phyloP scores from a whole-genome alignment of 768 basidiomycete species.

The Neoboletus subvelutipes region DNA sequence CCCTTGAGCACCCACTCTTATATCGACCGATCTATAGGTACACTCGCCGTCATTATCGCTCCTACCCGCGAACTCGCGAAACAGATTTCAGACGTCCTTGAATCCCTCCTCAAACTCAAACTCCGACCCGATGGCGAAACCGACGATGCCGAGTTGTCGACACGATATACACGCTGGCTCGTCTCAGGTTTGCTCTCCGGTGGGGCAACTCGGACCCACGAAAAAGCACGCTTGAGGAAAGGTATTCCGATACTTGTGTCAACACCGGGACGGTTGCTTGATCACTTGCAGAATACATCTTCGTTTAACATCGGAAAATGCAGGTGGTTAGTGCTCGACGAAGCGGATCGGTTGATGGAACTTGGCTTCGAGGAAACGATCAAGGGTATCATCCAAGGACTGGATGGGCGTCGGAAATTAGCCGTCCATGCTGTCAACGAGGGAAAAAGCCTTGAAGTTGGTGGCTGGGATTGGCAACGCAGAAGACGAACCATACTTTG shows the following conservation, averaged over 20 bases:
- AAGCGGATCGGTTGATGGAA: slow-evolving; percentile 97
- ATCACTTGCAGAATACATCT: slow-evolving; percentile 94
- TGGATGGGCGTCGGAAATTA: slow-evolving; percentile 80
- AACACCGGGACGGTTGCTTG: slow-evolving; percentile 92
- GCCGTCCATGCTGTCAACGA: slow-evolving; percentile 65
- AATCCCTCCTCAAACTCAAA: slow-evolving; percentile 73
- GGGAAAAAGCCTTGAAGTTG: slow-evolving; percentile 68
- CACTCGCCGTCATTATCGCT: slow-evolving; percentile 90
- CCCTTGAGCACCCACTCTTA: slow-evolving; percentile 87
- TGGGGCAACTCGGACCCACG: slow-evolving; percentile 91
- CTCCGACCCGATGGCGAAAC: slow-evolving; percentile 57
- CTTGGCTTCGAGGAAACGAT: slow-evolving; percentile 97
- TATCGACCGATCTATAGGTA: slow-evolving; percentile 93
- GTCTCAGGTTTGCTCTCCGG: slow-evolving; percentile 92
- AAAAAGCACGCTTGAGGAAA: slow-evolving; percentile 93
- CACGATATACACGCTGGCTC: slow-evolving; percentile 81
- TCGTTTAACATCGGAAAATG: slow-evolving; percentile 92
- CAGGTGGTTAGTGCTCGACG: slow-evolving; percentile 94
- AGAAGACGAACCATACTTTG: slow-evolving; percentile 86
- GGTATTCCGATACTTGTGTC: slow-evolving; percentile 94
- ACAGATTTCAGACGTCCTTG: slow-evolving; percentile 95
- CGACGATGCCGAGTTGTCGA: slow-evolving; percentile 43
- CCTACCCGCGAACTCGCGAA: slow-evolving; percentile 96
- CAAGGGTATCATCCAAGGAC: slow-evolving; percentile 78
- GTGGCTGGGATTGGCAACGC: slow-evolving; percentile 83